These are phyloP conservation scores for Telopea speciosissima DNA, from an alignment of 177 flowering plant genomes.

Conservation along the genomic window DNA sequence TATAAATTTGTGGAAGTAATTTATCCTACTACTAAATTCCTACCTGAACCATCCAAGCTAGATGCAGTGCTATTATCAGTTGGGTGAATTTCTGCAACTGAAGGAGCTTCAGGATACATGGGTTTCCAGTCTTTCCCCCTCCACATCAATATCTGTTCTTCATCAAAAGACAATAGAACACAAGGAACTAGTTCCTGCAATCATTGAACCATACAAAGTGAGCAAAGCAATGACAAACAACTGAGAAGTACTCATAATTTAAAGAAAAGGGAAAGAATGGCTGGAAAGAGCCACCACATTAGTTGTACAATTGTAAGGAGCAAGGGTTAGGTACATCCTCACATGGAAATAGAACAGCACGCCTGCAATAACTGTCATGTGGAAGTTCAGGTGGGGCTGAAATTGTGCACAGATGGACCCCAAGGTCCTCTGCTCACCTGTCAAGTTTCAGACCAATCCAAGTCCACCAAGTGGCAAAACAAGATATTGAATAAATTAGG, in stretches of 20 bases:
- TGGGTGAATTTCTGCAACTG: slow-evolving; percentile 5
- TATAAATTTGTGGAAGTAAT: background rate
- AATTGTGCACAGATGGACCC: no score
- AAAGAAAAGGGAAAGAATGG: no score
- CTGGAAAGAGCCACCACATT: background rate
- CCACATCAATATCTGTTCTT: slow-evolving; percentile 91
- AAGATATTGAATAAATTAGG: no score
- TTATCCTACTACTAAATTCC: background rate
- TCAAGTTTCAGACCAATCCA: no score
- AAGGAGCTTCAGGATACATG: slow-evolving; percentile 34
- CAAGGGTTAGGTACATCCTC: no score
- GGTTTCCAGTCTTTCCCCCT: slow-evolving; percentile 84
- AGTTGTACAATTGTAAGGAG: background rate
- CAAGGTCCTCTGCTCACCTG: no score
- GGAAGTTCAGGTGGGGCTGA: no score
- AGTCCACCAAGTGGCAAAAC: no score
- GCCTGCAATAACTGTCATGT: no score
- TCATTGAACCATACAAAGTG: slow-evolving; percentile 3
- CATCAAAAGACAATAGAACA: slow-evolving; percentile 79
- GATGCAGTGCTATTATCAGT: slow-evolving; percentile 9
- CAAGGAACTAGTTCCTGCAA: slow-evolving; percentile 94
- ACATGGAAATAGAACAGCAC: no score
- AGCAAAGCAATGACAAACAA: background rate
- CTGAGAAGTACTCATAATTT: no score
- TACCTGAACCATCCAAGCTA: slow-evolving; percentile 36